A percentile compares a stretch with the other conserved stretches of the same genome.
Evolutionary conservation across 225 moss, liverwort and hornwort genomes (phyloP).

Genomic region (Climacium dendroides): DNA sequence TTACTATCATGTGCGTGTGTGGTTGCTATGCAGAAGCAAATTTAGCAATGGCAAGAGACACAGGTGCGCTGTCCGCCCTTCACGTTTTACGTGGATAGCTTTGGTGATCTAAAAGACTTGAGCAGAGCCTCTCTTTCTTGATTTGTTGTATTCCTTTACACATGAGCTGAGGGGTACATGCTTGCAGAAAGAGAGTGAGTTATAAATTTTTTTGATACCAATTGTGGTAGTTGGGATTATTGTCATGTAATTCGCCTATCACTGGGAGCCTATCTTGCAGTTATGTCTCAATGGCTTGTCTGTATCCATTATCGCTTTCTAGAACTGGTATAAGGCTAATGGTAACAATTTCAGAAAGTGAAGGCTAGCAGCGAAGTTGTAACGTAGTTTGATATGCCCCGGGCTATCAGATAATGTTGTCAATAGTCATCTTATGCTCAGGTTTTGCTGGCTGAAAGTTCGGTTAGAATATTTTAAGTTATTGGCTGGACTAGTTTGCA

Average conservation of each 20-base stretch:
- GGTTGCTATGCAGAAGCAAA: slow-evolving; percentile 22
- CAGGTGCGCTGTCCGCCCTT: slow-evolving; percentile 10
- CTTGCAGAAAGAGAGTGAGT: not conserved
- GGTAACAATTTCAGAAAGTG: not conserved
- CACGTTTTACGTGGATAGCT: not conserved
- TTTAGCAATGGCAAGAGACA: slow-evolving; percentile 43
- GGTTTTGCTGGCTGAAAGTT: not conserved
- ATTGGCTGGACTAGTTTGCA: not conserved
- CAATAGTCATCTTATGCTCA: not conserved
- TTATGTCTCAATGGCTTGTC: not conserved
- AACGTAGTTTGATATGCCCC: not conserved
- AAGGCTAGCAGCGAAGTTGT: not conserved
- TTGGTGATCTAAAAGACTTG: not conserved
- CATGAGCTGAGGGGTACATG: not conserved
- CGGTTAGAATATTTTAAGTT: not conserved
- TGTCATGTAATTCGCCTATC: not conserved
- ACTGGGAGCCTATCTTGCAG: not conserved
- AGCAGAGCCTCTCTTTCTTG: not conserved
- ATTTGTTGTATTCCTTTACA: not conserved
- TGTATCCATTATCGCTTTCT: not conserved
- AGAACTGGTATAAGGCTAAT: not conserved
- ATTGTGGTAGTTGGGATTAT: not conserved
- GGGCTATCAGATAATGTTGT: not conserved
- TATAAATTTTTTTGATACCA: not conserved
- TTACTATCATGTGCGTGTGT: not conserved